Evolutionary conservation across 1,139 yeast species (phyloP).

Genomic region (Arxiozyma bovina): DNA sequence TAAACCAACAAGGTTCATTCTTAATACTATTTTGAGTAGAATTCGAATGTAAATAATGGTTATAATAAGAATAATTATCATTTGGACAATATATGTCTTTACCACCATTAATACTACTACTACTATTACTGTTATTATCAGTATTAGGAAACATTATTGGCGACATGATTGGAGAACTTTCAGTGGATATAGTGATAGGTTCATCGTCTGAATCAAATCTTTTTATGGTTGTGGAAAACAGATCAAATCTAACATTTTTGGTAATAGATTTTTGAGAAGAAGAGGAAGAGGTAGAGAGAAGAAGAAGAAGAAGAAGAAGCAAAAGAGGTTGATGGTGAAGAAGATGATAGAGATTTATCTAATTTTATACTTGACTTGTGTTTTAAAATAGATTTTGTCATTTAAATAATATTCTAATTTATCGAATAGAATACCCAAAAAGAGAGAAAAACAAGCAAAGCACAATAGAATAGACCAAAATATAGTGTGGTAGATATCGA

Average conservation of each 20-base stretch:
- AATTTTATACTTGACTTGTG: background rate
- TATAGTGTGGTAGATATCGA: no score
- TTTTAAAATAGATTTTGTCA: background rate
- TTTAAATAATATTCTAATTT: no score
- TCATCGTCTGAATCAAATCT: constrained; percentile 25
- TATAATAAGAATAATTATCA: background rate
- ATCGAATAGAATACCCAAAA: background rate
- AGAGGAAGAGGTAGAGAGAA: background rate
- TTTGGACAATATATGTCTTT: background rate
- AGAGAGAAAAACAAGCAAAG: background rate
- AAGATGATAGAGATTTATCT: background rate
- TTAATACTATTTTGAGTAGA: background rate
- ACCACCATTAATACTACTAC: background rate
- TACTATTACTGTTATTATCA: background rate
- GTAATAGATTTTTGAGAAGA: background rate
- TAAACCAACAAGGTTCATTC: constrained; percentile 12
- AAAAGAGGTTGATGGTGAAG: background rate
- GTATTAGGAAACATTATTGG: constrained; percentile 9
- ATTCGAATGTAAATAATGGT: background rate
- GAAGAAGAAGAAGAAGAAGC: background rate
- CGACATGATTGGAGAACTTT: constrained; percentile 19
- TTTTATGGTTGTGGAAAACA: constrained; percentile 24
- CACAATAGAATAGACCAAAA: background rate
- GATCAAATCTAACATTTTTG: constrained; percentile 27
- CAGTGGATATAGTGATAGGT: constrained; percentile 29